A percentile compares a stretch with the other conserved stretches of the same genome.
These are phyloP conservation scores for Gaeumannomyces tritici DNA, from an alignment of 2,329 filamentous ascomycete genomes.

Conservation along the genomic window DNA sequence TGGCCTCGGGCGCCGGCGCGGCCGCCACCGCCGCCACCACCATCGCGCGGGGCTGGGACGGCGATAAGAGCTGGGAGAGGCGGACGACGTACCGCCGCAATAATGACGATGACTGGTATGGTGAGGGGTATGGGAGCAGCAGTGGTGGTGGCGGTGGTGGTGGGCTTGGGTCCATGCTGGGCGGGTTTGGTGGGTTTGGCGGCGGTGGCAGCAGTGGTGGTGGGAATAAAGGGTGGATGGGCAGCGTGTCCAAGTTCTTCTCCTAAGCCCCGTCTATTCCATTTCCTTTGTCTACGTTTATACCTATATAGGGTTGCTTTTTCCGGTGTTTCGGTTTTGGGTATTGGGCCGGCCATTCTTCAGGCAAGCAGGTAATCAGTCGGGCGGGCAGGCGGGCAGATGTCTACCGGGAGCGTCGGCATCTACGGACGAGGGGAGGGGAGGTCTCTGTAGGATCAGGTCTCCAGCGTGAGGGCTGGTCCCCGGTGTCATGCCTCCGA, in stretches of 20 bases:
- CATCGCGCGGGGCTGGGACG: slow-evolving; percentile 24
- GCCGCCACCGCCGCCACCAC: slow-evolving; percentile 13
- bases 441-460: too few species aligned
- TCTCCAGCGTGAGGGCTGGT: too few species aligned
- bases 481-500: too few species aligned
- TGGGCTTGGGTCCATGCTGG: slow-evolving; percentile 4
- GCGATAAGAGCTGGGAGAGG: slow-evolving; percentile 27
- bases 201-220: slow-evolving; percentile 14
- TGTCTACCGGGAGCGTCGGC: too few species aligned
- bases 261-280: not conserved
- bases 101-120: slow-evolving; percentile 13
- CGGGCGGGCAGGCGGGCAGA: too few species aligned
- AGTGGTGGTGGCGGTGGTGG: too few species aligned
- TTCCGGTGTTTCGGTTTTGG: not conserved
- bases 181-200: slow-evolving; percentile 7
- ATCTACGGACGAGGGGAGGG: too few species aligned
- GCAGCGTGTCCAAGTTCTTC: slow-evolving; percentile 8
- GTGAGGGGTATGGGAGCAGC: slow-evolving; percentile 10
- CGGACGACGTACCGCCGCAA: slow-evolving; percentile 22
- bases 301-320: not conserved
- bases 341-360: not conserved
- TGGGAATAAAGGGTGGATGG: slow-evolving; percentile 13
- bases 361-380: not conserved
- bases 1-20: slow-evolving; percentile 26
- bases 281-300: not conserved